Conservation (phyloP, 805 yeast genomes). For the Priceomyces fermenticarens region DNA sequence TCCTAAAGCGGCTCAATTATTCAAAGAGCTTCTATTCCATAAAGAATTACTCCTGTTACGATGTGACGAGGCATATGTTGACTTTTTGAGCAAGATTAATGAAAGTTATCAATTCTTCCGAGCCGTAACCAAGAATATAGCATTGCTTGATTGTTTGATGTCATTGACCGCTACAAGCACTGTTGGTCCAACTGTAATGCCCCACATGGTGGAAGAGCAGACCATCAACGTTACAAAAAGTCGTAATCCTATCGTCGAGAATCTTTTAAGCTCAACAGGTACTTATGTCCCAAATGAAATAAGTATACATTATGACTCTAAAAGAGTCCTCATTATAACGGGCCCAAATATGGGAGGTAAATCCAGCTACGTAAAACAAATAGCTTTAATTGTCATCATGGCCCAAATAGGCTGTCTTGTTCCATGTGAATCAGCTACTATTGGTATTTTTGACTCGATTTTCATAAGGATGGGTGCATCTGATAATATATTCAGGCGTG, state of each 20-base stretch:
- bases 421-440: conserved; percentile 58
- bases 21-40: conserved; percentile 56
- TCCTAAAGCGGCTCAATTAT: conserved; percentile 50
- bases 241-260: conserved; percentile 67
- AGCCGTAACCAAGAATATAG: conserved; percentile 44
- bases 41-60: conserved; percentile 49
- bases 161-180: conserved; percentile 63
- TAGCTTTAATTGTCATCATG: conserved; percentile 68
- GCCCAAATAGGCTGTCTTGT: conserved; percentile 76
- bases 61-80: conserved; percentile 46
- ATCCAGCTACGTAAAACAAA: conserved; percentile 70
- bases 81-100: conserved; percentile 37
- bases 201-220: conserved; percentile 44
- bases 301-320: conserved; percentile 40
- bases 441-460: conserved; percentile 73
- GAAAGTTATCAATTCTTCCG: conserved; percentile 31
- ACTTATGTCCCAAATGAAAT: conserved; percentile 68
- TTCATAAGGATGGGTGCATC: conserved; percentile 85
- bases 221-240: conserved; percentile 52
- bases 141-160: conserved; percentile 62
- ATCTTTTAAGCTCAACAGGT: conserved; percentile 25
- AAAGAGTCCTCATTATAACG: conserved; percentile 62
- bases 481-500: conserved; percentile 70
- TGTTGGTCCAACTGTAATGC: conserved; percentile 40
- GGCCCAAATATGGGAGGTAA: conserved; percentile 98